phyloP scores from a whole-genome alignment of 2,329 filamentous ascomycete species.

The Pseudocercospora macadamiae region DNA sequence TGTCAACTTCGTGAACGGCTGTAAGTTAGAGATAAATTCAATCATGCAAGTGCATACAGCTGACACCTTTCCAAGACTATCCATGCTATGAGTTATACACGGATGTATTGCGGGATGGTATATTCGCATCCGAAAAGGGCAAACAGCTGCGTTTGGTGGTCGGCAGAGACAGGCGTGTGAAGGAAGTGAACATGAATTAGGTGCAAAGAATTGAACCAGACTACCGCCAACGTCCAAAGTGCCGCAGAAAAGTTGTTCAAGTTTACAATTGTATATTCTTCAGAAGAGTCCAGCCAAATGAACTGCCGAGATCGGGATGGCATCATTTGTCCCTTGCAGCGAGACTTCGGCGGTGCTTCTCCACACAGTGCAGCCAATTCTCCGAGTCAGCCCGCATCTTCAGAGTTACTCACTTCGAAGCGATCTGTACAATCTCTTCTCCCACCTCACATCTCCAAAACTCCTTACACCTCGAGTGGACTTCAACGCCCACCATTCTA shows the following conservation, averaged over 20 bases:
- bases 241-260: background rate
- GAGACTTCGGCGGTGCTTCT: too few relatives aligned
- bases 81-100: conserved; percentile 62
- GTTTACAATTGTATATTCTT: too few relatives aligned
- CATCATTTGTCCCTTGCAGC: background rate
- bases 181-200: too few relatives aligned
- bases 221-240: background rate
- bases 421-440: too few relatives aligned
- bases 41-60: background rate
- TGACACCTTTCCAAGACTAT: conserved; percentile 39
- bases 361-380: too few relatives aligned
- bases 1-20: conserved; percentile 71
- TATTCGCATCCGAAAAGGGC: conserved; percentile 48
- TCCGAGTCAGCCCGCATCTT: background rate
- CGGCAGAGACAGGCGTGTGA: conserved; percentile 49
- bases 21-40: conserved; percentile 41
- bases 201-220: conserved; percentile 26
- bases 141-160: conserved; percentile 57
- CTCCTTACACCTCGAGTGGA: background rate
- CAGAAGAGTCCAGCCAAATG: background rate
- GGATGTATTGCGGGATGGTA: conserved; percentile 52
- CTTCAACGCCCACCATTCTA: conserved; percentile 33
- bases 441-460: background rate
- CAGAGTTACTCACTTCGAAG: too few relatives aligned
- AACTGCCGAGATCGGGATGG: background rate